Conservation (phyloP, 306 rosid genomes). For the Canavalia gladiata region DNA sequence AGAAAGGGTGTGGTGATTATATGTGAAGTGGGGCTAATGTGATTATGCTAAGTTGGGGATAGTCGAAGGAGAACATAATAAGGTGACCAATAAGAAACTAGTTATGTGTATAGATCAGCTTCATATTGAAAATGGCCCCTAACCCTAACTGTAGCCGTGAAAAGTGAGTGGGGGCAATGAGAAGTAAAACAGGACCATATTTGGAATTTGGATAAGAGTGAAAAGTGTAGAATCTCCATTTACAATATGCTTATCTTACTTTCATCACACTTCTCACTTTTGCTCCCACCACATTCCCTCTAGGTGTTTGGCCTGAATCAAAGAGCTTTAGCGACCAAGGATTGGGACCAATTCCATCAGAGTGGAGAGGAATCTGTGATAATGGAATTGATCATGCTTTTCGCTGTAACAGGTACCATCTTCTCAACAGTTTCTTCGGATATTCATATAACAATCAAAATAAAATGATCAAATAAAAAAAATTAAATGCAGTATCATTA, state of each 20-base stretch:
- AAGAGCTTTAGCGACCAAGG: constrained; percentile 73
- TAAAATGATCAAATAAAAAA: not conserved
- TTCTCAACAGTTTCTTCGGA: not conserved
- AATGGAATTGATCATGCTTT: constrained; percentile 58
- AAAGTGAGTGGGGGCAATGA: constrained; percentile 30
- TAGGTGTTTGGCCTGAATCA: constrained; percentile 91
- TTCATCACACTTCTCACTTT: constrained; percentile 41
- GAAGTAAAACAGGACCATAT: constrained; percentile 37
- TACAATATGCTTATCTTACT: constrained; percentile 29
- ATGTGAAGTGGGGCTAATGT: constrained; percentile 7
- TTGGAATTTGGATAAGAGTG: constrained; percentile 1
- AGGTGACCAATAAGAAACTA: not conserved
- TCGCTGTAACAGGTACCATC: constrained; percentile 78
- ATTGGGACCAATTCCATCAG: constrained; percentile 84
- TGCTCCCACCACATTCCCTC: not conserved
- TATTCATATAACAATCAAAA: not conserved
- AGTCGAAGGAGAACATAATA: not conserved
- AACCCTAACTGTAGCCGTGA: not conserved
- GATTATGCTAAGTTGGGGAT: constrained; percentile 4
- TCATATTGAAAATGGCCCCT: not conserved
- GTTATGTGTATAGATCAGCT: not conserved
- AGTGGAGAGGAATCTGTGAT: constrained; percentile 88
- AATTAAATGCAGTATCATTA: too few relatives aligned
- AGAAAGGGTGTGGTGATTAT: not conserved
- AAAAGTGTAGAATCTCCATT: constrained; percentile 34